phyloP scores from a whole-genome alignment of 75 land plant species.

The Picea sitchensis region DNA sequence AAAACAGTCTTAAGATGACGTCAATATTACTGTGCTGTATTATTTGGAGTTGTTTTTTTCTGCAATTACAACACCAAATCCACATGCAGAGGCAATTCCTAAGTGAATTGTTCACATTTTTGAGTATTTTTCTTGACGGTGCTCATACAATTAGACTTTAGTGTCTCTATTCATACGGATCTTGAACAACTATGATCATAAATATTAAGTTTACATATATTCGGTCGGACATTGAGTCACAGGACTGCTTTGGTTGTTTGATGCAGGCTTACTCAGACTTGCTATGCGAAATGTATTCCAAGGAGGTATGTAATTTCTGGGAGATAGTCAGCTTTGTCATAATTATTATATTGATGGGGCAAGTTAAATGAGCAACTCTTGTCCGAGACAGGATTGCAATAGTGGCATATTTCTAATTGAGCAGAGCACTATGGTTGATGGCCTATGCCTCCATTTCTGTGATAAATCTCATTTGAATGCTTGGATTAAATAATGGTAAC shows the following conservation, averaged over 20 bases:
- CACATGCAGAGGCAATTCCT: not conserved
- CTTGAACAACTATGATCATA: not conserved
- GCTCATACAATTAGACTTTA: not conserved
- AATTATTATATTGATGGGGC: not conserved
- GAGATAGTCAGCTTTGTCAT: not conserved
- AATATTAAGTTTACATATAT: not conserved
- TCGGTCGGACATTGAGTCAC: not conserved
- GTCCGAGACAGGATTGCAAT: not conserved
- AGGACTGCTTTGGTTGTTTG: not conserved
- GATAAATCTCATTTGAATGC: not conserved
- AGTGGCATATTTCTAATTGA: not conserved
- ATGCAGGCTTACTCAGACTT: conserved; percentile 75
- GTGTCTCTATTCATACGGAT: not conserved
- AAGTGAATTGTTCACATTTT: not conserved
- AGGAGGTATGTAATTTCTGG: conserved; percentile 43
- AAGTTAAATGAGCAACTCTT: not conserved
- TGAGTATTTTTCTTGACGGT: not conserved
- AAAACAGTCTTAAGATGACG: not conserved
- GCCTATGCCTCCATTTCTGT: not conserved
- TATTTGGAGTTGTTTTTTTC: not conserved
- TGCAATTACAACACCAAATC: not conserved
- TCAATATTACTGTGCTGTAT: not conserved
- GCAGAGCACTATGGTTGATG: not conserved
- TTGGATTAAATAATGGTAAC: not conserved
- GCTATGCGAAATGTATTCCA: conserved; percentile 82